A percentile compares a stretch with the other conserved stretches of the same genome.
Evolutionary conservation across 805 yeast species (phyloP).

Genomic region (Lipomyces sp.): DNA sequence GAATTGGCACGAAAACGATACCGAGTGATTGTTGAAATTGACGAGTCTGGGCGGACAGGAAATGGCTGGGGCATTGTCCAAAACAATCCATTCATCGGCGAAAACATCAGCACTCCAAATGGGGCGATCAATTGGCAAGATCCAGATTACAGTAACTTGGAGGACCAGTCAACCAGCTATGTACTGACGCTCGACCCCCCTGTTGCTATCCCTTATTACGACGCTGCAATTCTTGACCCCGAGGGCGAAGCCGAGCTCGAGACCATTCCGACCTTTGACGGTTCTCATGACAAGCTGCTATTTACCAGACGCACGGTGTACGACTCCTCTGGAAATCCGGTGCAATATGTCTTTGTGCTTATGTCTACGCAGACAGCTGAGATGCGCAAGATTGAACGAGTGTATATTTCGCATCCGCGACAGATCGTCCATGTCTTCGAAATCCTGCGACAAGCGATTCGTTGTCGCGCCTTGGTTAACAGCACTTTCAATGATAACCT

Average conservation of each 20-base stretch:
- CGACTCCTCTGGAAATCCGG: constrained; percentile 10
- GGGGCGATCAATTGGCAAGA: constrained; percentile 19
- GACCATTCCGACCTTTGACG: constrained; percentile 5
- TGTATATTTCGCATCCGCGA: constrained; percentile 22
- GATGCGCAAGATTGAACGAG: constrained; percentile 13
- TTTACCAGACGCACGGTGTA: constrained; percentile 7
- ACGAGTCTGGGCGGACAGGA: constrained; percentile 5
- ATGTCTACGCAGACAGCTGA: constrained; percentile 9
- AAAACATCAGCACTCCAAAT: constrained; percentile 6
- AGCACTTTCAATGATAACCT: constrained; percentile 7
- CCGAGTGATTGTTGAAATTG: constrained; percentile 18
- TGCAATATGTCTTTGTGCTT: constrained; percentile 8
- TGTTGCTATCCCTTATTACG: constrained; percentile 26
- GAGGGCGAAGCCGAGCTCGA: constrained; percentile 15
- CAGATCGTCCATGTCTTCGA: constrained; percentile 18
- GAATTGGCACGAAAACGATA: constrained; percentile 1
- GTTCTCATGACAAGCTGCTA: not conserved
- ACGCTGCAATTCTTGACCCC: constrained; percentile 26
- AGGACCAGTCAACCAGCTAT: constrained; percentile 34
- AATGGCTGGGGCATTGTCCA: constrained; percentile 24
- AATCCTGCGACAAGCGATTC: constrained; percentile 22
- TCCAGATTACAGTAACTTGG: constrained; percentile 29
- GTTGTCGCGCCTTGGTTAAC: constrained; percentile 6
- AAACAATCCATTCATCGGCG: constrained; percentile 16
- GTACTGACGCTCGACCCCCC: constrained; percentile 40